Evolutionary conservation across 352 stramenopile genomes (phyloP).

Genomic region (Phytophthora hibernalis): DNA sequence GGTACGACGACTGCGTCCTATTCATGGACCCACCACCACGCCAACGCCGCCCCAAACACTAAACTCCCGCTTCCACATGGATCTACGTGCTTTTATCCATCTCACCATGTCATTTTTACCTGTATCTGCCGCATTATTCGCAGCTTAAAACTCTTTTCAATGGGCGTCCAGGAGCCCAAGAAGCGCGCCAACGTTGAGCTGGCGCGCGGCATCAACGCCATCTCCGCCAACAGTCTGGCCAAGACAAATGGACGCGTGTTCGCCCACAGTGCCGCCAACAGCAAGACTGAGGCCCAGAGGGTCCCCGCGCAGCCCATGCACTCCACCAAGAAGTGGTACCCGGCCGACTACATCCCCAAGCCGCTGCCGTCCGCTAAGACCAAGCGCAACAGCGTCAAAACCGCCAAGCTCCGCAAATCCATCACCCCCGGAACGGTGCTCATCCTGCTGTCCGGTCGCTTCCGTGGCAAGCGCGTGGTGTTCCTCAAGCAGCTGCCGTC

Average conservation of each 20-base stretch:
- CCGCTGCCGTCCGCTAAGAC: conserved; percentile 71
- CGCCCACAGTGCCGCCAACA: conserved; percentile 61
- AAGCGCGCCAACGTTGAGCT: conserved; percentile 75
- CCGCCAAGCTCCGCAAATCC: conserved; percentile 94
- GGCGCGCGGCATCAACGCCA: conserved; percentile 82
- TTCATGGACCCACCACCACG: neutral
- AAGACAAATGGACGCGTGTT: conserved; percentile 70
- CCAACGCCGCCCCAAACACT: neutral
- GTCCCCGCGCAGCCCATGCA: neutral
- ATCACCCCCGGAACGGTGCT: conserved; percentile 98
- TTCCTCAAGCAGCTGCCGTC: conserved; percentile 98
- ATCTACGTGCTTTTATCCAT: neutral
- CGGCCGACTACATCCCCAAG: conserved; percentile 72
- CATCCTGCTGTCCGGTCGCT: conserved; percentile 97
- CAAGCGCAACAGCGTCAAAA: conserved; percentile 82
- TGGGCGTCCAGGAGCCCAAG: conserved; percentile 33
- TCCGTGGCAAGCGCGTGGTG: conserved; percentile 98
- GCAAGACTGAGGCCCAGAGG: conserved; percentile 68
- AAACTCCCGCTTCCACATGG: neutral
- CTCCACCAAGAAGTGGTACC: conserved; percentile 79
- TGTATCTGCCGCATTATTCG: neutral
- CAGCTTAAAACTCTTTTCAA: conserved; percentile 7
- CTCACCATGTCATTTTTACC: conserved; percentile 4
- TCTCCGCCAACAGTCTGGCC: conserved; percentile 66
- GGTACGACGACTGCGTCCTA: neutral